Percentiles rank a stretch among this genome's conserved stretches.
These are phyloP conservation scores for Boletus nobilissimus DNA, from an alignment of 1,284 basidiomycete species.

Conservation along the genomic window DNA sequence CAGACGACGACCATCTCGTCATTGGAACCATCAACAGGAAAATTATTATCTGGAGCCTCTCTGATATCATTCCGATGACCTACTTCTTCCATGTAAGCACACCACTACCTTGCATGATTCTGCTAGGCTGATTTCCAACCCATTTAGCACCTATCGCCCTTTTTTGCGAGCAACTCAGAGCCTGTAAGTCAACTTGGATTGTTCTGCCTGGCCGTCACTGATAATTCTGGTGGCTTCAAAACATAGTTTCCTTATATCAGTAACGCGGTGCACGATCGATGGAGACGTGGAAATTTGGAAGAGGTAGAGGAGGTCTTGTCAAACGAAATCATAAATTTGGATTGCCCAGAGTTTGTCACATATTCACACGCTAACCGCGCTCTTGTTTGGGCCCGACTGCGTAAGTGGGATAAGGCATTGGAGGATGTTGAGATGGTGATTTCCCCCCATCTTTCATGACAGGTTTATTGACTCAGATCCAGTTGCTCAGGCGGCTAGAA, in stretches of 20 bases:
- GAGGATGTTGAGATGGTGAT: constrained; percentile 9
- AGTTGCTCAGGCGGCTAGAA: neutral
- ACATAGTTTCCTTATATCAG: constrained; percentile 20
- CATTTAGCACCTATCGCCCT: constrained; percentile 3
- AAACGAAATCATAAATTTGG: constrained; percentile 7
- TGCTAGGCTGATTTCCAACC: neutral
- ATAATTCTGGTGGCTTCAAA: neutral
- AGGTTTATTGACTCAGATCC: neutral
- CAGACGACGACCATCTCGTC: constrained; percentile 4
- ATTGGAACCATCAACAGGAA: neutral
- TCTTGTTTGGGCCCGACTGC: constrained; percentile 15
- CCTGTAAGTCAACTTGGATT: constrained; percentile 5
- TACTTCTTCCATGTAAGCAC: constrained; percentile 13
- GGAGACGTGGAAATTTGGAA: constrained; percentile 14
- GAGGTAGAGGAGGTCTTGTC: constrained; percentile 19
- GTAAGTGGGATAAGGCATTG: constrained; percentile 5
- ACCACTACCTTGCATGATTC: neutral
- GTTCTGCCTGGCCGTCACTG: neutral
- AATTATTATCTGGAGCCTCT: neutral
- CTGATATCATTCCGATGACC: neutral
- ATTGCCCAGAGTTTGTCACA: neutral
- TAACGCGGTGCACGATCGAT: constrained; percentile 4
- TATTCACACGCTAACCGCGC: constrained; percentile 23
- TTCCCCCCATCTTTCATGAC: neutral
- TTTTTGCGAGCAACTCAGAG: neutral